Conservation (phyloP, 2,329 filamentous ascomycete genomes). For the Fusarium pseudograminearum region DNA sequence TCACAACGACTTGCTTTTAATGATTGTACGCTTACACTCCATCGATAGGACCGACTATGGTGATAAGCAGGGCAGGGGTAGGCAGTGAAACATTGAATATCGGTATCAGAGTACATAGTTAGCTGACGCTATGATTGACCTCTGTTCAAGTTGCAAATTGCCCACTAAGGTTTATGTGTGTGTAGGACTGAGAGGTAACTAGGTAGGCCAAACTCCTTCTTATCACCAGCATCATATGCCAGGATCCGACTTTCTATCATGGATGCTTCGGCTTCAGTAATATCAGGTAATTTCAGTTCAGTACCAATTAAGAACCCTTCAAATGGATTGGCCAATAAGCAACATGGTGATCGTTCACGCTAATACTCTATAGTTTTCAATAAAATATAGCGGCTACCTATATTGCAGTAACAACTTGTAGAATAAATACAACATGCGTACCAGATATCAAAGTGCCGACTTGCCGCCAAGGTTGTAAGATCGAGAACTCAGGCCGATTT, state of each 20-base stretch:
- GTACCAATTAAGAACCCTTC: conserved; percentile 1
- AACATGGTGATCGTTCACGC: background rate
- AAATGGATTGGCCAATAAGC: background rate
- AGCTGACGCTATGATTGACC: background rate
- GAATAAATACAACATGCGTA: background rate
- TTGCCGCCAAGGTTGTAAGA: background rate
- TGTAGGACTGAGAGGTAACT: no score
- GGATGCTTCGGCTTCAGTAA: background rate
- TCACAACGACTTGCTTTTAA: background rate
- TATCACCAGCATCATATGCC: background rate
- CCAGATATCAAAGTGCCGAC: background rate
- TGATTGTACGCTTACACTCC: background rate
- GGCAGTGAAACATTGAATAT: background rate
- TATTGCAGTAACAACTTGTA: background rate
- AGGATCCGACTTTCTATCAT: background rate
- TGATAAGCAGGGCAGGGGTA: background rate
- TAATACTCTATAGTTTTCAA: background rate
- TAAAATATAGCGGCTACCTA: background rate
- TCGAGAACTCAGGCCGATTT: background rate
- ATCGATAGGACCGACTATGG: background rate
- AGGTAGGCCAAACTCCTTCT: background rate
- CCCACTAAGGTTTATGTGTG: no score
- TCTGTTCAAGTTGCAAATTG: background rate
- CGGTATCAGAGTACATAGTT: background rate
- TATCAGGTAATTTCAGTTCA: background rate